Evolutionary conservation across 1,284 basidiomycete genomes (phyloP).

Genomic region (Rhodotorula sp.): DNA sequence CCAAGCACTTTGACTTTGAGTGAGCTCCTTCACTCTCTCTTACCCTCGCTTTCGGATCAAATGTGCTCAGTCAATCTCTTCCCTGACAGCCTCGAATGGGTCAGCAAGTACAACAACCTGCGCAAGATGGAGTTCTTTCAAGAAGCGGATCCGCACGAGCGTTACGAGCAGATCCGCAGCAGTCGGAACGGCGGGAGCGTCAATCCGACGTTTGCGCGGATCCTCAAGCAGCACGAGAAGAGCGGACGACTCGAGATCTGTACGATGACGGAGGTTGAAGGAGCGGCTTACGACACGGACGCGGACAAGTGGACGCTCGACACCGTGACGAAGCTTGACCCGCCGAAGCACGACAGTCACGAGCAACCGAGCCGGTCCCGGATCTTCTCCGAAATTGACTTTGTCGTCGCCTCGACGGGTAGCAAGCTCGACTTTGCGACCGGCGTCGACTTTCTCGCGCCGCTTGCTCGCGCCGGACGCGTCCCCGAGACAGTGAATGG

Average conservation of each 20-base stretch:
- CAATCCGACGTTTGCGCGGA: slow-evolving; percentile 45
- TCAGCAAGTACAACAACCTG: slow-evolving; percentile 31
- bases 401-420: slow-evolving; percentile 48
- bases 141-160: slow-evolving; percentile 39
- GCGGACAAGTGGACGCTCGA: background rate
- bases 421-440: slow-evolving; percentile 31
- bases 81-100: background rate
- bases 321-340: background rate
- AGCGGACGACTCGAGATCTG: slow-evolving; percentile 37
- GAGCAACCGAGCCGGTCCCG: background rate
- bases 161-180: slow-evolving; percentile 41
- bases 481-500: slow-evolving; percentile 45
- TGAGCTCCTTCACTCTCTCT: slow-evolving; percentile 8
- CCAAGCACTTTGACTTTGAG: slow-evolving; percentile 44
- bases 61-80: background rate
- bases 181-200: slow-evolving; percentile 47
- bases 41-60: background rate
- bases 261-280: slow-evolving; percentile 6
- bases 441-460: slow-evolving; percentile 43
- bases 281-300: slow-evolving; percentile 4
- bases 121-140: slow-evolving; percentile 48
- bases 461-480: slow-evolving; percentile 31
- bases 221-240: slow-evolving; percentile 41
- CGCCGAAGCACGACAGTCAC: no score
- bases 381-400: slow-evolving; percentile 26